Conservation (phyloP, 805 yeast genomes). For the Yamadazyma kitorensis region DNA sequence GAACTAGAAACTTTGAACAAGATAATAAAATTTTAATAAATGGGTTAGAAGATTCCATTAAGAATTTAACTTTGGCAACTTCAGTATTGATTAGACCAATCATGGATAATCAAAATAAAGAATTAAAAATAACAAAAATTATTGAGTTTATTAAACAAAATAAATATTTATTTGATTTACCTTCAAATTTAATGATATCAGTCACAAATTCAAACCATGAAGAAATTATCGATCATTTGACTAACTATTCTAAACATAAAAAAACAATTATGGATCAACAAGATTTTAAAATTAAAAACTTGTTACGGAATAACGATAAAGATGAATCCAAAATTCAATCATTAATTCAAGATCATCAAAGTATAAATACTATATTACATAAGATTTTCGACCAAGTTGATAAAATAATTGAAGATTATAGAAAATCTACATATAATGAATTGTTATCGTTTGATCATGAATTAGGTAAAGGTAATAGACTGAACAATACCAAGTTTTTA, state of each 20-base stretch:
- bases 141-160: constrained; percentile 34
- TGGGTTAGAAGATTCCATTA: constrained; percentile 38
- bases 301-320: constrained; percentile 12
- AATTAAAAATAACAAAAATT: constrained; percentile 28
- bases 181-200: constrained; percentile 26
- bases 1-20: constrained; percentile 12
- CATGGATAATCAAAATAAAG: constrained; percentile 35
- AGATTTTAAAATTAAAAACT: constrained; percentile 9
- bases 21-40: constrained; percentile 23
- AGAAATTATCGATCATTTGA: constrained; percentile 33
- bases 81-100: constrained; percentile 41
- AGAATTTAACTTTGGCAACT: constrained; percentile 35
- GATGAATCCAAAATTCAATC: constrained; percentile 18
- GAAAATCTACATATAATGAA: constrained; percentile 33
- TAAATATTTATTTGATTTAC: constrained; percentile 36
- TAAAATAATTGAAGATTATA: constrained; percentile 30
- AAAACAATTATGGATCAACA: constrained; percentile 10
- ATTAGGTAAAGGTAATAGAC: constrained; percentile 12
- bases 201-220: constrained; percentile 32
- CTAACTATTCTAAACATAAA: constrained; percentile 20
- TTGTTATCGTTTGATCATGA: constrained; percentile 36
- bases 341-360: constrained; percentile 7
- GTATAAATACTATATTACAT: constrained; percentile 26
- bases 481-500: constrained; percentile 30
- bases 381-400: constrained; percentile 33